phyloP scores from a whole-genome alignment of 169 alveolate genomes.

The Plasmodium inui region DNA sequence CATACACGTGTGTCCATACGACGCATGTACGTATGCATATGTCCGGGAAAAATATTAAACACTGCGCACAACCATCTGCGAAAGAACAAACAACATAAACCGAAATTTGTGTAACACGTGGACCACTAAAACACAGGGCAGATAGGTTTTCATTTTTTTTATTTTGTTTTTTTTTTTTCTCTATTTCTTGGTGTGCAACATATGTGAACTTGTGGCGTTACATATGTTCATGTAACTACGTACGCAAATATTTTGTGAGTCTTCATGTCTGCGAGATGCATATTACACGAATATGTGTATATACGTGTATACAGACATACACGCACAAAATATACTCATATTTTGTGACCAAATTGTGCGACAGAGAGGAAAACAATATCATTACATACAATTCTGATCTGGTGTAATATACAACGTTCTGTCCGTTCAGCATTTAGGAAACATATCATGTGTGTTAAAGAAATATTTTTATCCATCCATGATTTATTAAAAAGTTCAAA shows the following conservation, averaged over 20 bases:
- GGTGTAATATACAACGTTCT: slow-evolving; percentile 25
- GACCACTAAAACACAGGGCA: slow-evolving; percentile 9
- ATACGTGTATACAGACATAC: background rate
- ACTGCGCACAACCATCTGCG: slow-evolving; percentile 17
- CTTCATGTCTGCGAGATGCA: slow-evolving; percentile 38
- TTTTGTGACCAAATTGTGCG: slow-evolving; percentile 18
- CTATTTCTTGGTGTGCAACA: slow-evolving; percentile 28
- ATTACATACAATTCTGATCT: slow-evolving; percentile 34
- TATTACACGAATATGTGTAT: slow-evolving; percentile 23
- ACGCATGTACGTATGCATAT: slow-evolving; percentile 6
- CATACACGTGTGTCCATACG: background rate
- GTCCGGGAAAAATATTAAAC: slow-evolving; percentile 1
- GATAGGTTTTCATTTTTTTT: slow-evolving; percentile 24
- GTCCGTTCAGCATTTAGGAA: slow-evolving; percentile 13
- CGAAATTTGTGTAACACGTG: slow-evolving; percentile 3
- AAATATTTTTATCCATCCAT: slow-evolving; percentile 23
- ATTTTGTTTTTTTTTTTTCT: background rate
- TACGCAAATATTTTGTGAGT: slow-evolving; percentile 12
- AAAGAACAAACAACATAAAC: slow-evolving; percentile 47
- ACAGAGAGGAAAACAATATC: slow-evolving; percentile 46
- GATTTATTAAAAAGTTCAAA: slow-evolving; percentile 27
- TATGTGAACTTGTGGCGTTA: background rate
- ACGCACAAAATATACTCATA: background rate
- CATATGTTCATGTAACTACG: background rate
- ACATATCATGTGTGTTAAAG: slow-evolving; percentile 40